These are phyloP conservation scores for Brassica juncea DNA, from an alignment of 345 rosid genomes.

Conservation along the genomic window DNA sequence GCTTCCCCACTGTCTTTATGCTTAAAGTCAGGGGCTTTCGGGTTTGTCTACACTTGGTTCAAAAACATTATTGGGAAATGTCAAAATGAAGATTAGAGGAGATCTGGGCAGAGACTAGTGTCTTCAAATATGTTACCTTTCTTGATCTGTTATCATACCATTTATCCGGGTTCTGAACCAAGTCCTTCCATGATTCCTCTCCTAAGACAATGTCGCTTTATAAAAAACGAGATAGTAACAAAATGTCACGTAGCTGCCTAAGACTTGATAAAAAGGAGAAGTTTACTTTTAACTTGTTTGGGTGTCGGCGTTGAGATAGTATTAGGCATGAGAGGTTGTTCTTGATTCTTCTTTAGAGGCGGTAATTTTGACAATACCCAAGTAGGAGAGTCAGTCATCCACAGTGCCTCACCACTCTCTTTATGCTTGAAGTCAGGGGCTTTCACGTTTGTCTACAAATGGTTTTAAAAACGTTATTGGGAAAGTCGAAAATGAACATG, in stretches of 20 bases:
- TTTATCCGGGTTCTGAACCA: conserved; percentile 59
- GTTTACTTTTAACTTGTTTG: conserved; percentile 14
- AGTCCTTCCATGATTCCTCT: conserved; percentile 68
- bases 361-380: conserved; percentile 71
- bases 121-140: conserved; percentile 51
- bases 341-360: conserved; percentile 41
- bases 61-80: conserved; percentile 23
- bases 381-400: conserved; percentile 54
- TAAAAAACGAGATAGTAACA: background rate
- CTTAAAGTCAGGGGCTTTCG: conserved; percentile 65
- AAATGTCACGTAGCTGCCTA: background rate
- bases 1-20: conserved; percentile 62
- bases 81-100: conserved; percentile 1
- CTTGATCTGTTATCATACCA: conserved; percentile 81
- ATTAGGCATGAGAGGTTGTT: conserved; percentile 5
- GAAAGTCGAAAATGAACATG: background rate
- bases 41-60: conserved; percentile 36
- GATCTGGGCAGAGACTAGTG: conserved; percentile 1
- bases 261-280: conserved; percentile 1
- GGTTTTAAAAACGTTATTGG: conserved; percentile 2
- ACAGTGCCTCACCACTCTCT: conserved; percentile 58
- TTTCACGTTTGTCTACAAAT: conserved; percentile 41
- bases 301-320: conserved; percentile 2
- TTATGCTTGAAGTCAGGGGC: conserved; percentile 77
- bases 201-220: conserved; percentile 37